Conservation (phyloP, 1,139 yeast species). For the Hanseniaspora gamundiae region DNA sequence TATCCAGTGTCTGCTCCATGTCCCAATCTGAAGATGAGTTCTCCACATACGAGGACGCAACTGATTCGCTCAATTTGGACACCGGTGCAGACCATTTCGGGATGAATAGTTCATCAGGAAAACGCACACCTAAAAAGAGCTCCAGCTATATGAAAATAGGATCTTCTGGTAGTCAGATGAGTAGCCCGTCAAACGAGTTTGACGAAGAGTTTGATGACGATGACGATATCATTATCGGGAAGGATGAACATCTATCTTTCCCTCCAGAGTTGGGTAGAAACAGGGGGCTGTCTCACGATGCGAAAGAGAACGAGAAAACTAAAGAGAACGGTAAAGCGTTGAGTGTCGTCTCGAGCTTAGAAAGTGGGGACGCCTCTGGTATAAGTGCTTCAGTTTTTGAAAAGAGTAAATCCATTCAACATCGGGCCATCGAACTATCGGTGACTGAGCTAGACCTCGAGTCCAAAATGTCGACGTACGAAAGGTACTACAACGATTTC, state of each 20-base stretch:
- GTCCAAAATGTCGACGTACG: conserved; percentile 24
- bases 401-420: not conserved
- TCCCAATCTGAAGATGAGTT: too few species aligned
- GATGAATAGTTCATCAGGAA: too few species aligned
- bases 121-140: not conserved
- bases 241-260: not conserved
- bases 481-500: conserved; percentile 23
- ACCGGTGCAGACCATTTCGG: too few species aligned
- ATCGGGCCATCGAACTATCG: not conserved
- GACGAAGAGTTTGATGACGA: not conserved
- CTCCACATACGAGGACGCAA: too few species aligned
- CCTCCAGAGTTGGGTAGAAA: too few species aligned
- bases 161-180: not conserved
- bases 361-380: too few species aligned
- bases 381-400: not conserved
- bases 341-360: too few species aligned
- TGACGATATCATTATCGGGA: not conserved
- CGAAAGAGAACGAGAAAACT: too few species aligned
- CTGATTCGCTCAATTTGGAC: too few species aligned
- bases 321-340: too few species aligned
- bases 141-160: not conserved
- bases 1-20: too few species aligned
- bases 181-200: conserved; percentile 1
- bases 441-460: conserved; percentile 9
- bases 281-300: too few species aligned